Base-by-base conservation (phyloP, 768 basidiomycete species). In the Lentinus tigrinus region DNA sequence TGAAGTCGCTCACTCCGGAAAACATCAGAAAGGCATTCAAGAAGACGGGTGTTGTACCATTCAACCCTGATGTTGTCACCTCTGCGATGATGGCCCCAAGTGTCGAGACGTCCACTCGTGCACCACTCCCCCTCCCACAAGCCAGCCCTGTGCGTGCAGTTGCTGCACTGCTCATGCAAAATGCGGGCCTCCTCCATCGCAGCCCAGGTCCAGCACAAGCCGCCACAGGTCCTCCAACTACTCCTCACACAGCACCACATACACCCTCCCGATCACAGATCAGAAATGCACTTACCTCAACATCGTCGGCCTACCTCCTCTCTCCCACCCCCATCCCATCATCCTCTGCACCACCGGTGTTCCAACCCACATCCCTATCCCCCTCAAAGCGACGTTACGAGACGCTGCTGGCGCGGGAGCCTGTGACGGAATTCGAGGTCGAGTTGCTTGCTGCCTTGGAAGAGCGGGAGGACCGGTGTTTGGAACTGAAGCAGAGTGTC, bases 41-140 rank as follows among this genome's bases (percentile, higher is more conserved):
- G 28, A 70, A 67, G 43, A 79, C 77, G 23, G 78, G 78, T 2
- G 63, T 79, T 3, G 63, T 63, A 40, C 77, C 78, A 43, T 72
- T 75, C 52, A 65, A 77, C 53, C 72, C 64, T 9, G 52, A 58
- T 36, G 67, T 74, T 5, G 63, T 81, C 11, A 67, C 73, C 4
- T 42, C 36, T 7, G 61, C 66, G 17, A 71, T 71, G 69, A 68
- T 78, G 66, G 73, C 70, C 7, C 75, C 77, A 16, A 75, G 74
- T 53, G 23, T 66, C 0, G 66, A 71, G 36, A 70, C 71, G 1
- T 42, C 17, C 8, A 17, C 14, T 8, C 40, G 21, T 7, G 40
- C 2, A 7, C 1, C 6, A 2, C 17, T 42, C 6, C 40, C 40
- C 3, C 21, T 8, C 9, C 40, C 40, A 7, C 40, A 42, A 17